Conservation (phyloP, 495 filamentous ascomycete species). For the Daldinia vernicosa region DNA sequence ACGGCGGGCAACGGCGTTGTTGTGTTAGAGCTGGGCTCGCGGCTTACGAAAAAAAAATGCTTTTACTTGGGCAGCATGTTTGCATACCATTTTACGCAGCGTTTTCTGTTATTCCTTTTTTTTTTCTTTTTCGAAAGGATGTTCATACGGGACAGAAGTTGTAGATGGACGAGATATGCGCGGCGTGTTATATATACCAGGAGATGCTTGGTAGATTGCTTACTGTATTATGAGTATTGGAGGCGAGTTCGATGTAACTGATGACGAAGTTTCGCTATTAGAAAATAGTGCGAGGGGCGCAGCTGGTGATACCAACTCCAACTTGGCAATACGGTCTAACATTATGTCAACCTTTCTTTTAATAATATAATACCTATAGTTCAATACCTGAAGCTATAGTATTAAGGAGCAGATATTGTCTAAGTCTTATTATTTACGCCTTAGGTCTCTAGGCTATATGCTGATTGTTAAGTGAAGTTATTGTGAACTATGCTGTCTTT, state of each 20-base stretch:
- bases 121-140: background rate
- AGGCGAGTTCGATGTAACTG: background rate
- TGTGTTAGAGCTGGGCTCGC: conserved; percentile 34
- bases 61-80: conserved; percentile 15
- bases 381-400: background rate
- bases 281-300: background rate
- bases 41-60: conserved; percentile 28
- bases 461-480: background rate
- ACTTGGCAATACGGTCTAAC: too few relatives aligned
- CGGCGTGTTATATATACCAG: conserved; percentile 6
- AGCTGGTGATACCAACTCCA: background rate
- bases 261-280: background rate
- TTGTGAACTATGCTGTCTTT: background rate
- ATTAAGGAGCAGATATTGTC: too few relatives aligned
- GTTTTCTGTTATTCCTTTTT: background rate
- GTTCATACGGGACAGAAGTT: background rate
- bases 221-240: conserved; percentile 33
- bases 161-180: conserved; percentile 9
- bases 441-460: too few relatives aligned
- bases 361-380: too few relatives aligned
- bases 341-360: too few relatives aligned
- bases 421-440: too few relatives aligned
- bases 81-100: conserved; percentile 28
- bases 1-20: conserved; percentile 35
- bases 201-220: conserved; percentile 30